Evolutionary conservation across 345 rosid species (phyloP).

Genomic region (Mallotus nudiflorus): DNA sequence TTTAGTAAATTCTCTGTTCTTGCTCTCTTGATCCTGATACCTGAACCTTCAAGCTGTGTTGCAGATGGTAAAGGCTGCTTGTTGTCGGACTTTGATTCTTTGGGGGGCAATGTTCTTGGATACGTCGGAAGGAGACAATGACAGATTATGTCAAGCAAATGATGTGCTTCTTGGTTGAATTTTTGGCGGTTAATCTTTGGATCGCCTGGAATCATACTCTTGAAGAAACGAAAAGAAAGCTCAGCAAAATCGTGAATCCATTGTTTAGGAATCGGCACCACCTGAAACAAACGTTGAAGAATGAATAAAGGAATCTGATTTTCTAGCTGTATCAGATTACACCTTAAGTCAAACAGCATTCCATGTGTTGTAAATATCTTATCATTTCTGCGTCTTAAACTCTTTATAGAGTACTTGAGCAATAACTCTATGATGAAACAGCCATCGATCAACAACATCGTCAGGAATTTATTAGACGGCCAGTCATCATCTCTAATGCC

Average conservation of each 20-base stretch:
- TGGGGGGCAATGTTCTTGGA: conserved; percentile 18
- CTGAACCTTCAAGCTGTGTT: conserved; percentile 25
- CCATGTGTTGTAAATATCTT: conserved; percentile 40
- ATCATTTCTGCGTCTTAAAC: conserved; percentile 46
- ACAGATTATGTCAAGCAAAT: conserved; percentile 49
- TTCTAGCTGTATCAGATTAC: conserved; percentile 48
- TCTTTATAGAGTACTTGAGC: conserved; percentile 32
- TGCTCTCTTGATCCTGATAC: conserved; percentile 37
- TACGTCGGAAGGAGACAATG: conserved; percentile 48
- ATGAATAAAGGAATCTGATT: conserved; percentile 58
- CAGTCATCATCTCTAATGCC: neutral
- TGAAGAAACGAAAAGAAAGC: conserved; percentile 49
- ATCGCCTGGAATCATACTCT: conserved; percentile 49
- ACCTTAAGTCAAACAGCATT: conserved; percentile 43
- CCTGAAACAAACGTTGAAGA: conserved; percentile 42
- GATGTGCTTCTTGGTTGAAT: conserved; percentile 53
- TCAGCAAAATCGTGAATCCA: conserved; percentile 36
- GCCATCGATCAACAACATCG: conserved; percentile 49
- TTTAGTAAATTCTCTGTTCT: conserved; percentile 37
- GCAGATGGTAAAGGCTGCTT: conserved; percentile 16
- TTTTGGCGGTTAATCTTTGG: conserved; percentile 27
- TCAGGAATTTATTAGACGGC: conserved; percentile 30
- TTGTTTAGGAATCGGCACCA: conserved; percentile 40
- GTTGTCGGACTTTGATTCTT: neutral
- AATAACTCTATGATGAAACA: conserved; percentile 55